Base-by-base conservation (phyloP, 495 filamentous ascomycete genomes). In the Penicillium parvum region DNA sequence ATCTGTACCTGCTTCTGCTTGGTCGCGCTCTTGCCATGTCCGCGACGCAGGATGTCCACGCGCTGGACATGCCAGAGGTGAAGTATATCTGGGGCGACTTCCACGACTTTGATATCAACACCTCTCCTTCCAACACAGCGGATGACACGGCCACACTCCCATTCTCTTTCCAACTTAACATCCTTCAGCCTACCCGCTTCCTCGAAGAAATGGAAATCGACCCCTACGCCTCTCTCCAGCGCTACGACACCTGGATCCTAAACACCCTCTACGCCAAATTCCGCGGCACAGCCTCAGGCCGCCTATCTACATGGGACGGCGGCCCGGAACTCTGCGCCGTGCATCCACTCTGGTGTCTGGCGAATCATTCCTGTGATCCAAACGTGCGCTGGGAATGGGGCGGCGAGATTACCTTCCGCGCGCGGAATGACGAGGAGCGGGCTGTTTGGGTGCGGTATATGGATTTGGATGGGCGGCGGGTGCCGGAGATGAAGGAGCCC, bases 61-160 rank as follows among this genome's bases (percentile, higher is more conserved):
- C 94, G 1, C 76, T 97, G 10, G 84, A 92, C 1, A 76, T 97
- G 0, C 74, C 76, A 0, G 86, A 95, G 53, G 76, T 92, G 21
- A 91, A 90, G 54, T 96, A 89, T 64, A 90, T 96, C 45, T 97
- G 95, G 84, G 94, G 90, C n/a, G 92, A 83, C 57, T 86, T 82
- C 61, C 65, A 66, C 40, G 57, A 69, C 10, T 61, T 56, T 36
- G 49, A 64, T 32, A 25, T 49, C 14, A 43, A 45, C 8, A 12
- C 32, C 8, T 26, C 23, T 1, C 40, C 18, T 4, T 21, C 18
- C 11, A 17, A 15, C 7, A 15, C 26, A 4, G 25, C 48, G 2
- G 35, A 36, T 7, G 52, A 37, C 11, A 45, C 49, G n/a, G 55
- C 45, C 5, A 61, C 60, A 14, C 79, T 97, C 0, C 91, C 91